phyloP scores from a whole-genome alignment of 768 basidiomycete species.

The Phaeolepiota aurea region DNA sequence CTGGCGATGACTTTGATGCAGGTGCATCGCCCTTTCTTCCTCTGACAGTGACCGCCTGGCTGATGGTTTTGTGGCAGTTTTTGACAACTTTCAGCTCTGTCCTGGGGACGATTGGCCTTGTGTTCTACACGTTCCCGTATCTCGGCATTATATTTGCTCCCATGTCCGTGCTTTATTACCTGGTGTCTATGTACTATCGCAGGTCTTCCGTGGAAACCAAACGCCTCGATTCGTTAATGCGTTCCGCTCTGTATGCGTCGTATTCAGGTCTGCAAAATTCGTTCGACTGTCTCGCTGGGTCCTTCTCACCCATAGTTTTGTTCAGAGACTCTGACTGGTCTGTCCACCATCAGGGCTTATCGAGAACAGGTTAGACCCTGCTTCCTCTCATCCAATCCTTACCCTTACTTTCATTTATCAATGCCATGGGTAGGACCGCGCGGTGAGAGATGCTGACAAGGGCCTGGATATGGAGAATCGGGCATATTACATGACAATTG shows the following conservation, averaged over 20 bases:
- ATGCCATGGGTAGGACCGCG: constrained; percentile 26
- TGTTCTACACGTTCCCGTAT: constrained; percentile 61
- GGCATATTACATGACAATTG: constrained; percentile 57
- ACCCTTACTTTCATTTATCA: background rate
- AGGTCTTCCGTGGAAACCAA: constrained; percentile 58
- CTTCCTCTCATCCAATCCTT: no score
- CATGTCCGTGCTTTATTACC: constrained; percentile 41
- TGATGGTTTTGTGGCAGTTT: constrained; percentile 27
- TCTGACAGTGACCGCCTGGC: background rate
- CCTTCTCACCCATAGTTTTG: background rate
- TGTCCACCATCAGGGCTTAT: constrained; percentile 58
- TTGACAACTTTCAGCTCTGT: constrained; percentile 32
- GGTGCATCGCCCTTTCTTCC: constrained; percentile 16
- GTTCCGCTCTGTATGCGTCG: constrained; percentile 49
- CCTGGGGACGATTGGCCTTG: constrained; percentile 46
- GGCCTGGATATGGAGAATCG: constrained; percentile 53
- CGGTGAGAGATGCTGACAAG: constrained; percentile 39
- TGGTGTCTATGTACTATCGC: constrained; percentile 48
- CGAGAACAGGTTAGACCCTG: constrained; percentile 33
- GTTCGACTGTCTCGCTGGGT: background rate
- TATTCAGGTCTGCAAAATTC: constrained; percentile 36
- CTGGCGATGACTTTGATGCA: constrained; percentile 39
- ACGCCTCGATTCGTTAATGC: constrained; percentile 53
- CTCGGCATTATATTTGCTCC: constrained; percentile 60
- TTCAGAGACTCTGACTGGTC: constrained; percentile 53